Conservation (phyloP, 2,329 filamentous ascomycete genomes). For the Fusarium poae region DNA sequence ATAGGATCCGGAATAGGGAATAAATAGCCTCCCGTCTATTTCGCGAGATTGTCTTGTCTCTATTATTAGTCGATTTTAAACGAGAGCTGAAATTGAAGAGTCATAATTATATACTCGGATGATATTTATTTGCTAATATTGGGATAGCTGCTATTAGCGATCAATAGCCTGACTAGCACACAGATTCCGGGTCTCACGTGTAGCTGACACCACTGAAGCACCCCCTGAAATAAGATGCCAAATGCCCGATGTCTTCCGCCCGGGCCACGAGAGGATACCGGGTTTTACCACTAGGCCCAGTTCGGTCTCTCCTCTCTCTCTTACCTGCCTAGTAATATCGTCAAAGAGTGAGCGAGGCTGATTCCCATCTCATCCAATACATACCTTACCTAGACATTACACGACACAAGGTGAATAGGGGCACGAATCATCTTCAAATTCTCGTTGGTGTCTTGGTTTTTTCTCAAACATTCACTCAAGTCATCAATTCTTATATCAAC, state of each 20-base stretch:
- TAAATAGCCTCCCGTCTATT: background rate
- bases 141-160: conserved; percentile 3
- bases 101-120: background rate
- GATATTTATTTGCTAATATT: conserved; percentile 1
- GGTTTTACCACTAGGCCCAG: conserved; percentile 22
- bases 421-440: conserved; percentile 20
- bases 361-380: conserved; percentile 23
- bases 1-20: background rate
- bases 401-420: conserved; percentile 30
- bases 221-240: conserved; percentile 14
- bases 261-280: background rate
- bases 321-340: conserved; percentile 35
- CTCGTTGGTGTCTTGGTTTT: conserved; percentile 1
- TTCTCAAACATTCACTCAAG: background rate
- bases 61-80: conserved; percentile 4
- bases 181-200: conserved; percentile 24
- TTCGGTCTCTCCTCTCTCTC: conserved; percentile 20
- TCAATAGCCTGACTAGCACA: conserved; percentile 5
- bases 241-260: background rate
- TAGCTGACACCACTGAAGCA: conserved; percentile 3
- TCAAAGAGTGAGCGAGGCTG: conserved; percentile 28
- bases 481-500: no score
- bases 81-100: conserved; percentile 2
- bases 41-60: conserved; percentile 6
- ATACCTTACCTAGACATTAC: background rate